These are phyloP conservation scores for Fomes fomentarius DNA, from an alignment of 1,284 basidiomycete genomes.

Conservation along the genomic window DNA sequence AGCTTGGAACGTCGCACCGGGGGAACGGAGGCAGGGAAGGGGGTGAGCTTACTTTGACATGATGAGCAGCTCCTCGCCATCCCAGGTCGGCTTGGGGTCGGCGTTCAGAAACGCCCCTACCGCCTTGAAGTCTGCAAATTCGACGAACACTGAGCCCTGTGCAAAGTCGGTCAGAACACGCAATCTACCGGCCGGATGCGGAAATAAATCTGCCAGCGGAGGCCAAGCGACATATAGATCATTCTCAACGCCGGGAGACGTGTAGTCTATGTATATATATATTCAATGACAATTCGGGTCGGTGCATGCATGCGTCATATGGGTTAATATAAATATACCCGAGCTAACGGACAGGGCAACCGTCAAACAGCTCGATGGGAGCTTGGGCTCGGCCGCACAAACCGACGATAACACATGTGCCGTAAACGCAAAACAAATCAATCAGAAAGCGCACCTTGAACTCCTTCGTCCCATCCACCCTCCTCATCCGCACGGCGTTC, in stretches of 20 bases:
- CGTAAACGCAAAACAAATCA: no score
- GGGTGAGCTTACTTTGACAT: conserved; percentile 85
- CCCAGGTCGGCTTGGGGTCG: conserved; percentile 80
- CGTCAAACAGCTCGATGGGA: neutral
- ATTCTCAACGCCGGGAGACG: no score
- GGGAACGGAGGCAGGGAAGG: neutral
- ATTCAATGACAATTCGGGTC: no score
- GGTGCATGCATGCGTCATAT: no score
- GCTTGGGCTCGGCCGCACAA: conserved; percentile 13
- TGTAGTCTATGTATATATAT: no score
- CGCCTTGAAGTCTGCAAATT: conserved; percentile 79
- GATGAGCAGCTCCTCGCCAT: conserved; percentile 73
- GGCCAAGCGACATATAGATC: no score
- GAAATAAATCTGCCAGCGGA: no score
- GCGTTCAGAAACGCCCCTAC: conserved; percentile 80
- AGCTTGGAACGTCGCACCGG: neutral
- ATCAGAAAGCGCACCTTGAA: conserved; percentile 93
- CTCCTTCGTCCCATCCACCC: conserved; percentile 68
- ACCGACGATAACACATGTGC: no score
- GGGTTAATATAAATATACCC: no score
- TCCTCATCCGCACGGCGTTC: conserved; percentile 88
- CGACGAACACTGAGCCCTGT: conserved; percentile 95
- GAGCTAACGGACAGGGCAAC: no score
- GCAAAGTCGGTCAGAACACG: no score
- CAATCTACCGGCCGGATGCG: no score